phyloP scores from a whole-genome alignment of 2,329 filamentous ascomycete species.

The Dactylellina sp. region DNA sequence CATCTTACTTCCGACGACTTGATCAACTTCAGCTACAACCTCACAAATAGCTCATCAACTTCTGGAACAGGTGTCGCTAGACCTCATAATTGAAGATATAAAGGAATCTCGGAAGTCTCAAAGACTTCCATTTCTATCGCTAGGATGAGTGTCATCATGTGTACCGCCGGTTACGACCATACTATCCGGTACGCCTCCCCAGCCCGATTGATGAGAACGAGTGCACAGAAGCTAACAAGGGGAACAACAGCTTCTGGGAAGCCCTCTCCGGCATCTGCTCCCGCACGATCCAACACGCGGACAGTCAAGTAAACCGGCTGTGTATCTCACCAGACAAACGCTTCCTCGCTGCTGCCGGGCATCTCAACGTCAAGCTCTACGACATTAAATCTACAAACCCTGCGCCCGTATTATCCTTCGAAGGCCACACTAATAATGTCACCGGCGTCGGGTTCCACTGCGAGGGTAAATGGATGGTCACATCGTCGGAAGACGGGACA shows the following conservation, averaged over 20 bases:
- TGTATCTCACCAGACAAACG: constrained; percentile 99
- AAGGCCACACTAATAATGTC: constrained; percentile 94
- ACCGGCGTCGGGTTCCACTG: constrained; percentile 98
- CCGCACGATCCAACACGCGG: constrained; percentile 95
- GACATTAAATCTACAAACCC: constrained; percentile 99
- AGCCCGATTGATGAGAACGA: constrained; percentile 17
- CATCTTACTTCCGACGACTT: neutral
- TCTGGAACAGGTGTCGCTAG: neutral
- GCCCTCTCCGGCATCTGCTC: constrained; percentile 97
- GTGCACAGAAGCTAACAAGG: neutral
- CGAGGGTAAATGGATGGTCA: constrained; percentile 99
- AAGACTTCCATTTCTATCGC: neutral
- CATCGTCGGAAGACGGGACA: constrained; percentile 93
- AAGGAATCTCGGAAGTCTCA: neutral
- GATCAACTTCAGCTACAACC: too few relatives aligned
- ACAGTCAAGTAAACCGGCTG: constrained; percentile 97
- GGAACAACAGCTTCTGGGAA: constrained; percentile 85
- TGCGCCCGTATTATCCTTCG: constrained; percentile 90
- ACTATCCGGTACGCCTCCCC: constrained; percentile 73
- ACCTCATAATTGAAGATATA: neutral
- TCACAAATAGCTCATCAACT: neutral
- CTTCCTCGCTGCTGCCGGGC: constrained; percentile 79
- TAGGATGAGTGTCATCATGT: constrained; percentile 61
- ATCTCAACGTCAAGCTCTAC: constrained; percentile 93
- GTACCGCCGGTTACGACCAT: constrained; percentile 77